Percentiles rank a stretch among this genome's conserved stretches.
Conservation (phyloP, 208 protist species). For the Histomonas meleagridis region DNA sequence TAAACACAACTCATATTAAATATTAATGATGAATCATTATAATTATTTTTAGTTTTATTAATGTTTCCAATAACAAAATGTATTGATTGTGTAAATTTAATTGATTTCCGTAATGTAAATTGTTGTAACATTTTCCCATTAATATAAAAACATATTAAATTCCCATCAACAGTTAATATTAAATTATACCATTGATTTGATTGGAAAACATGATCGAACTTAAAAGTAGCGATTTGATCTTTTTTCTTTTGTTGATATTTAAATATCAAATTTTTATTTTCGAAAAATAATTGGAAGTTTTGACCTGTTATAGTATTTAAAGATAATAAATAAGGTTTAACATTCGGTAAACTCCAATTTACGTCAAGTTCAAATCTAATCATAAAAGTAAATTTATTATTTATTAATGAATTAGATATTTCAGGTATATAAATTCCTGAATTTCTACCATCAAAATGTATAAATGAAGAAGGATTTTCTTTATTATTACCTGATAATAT, state of each 20-base stretch:
- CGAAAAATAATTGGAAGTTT: neutral
- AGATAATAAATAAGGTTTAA: neutral
- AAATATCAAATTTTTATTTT: neutral
- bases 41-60: too few relatives aligned
- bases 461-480: neutral
- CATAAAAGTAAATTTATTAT: neutral
- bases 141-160: neutral
- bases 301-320: neutral
- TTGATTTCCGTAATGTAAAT: neutral
- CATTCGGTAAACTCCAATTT: neutral
- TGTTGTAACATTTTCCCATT: neutral
- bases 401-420: neutral
- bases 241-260: neutral
- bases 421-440: neutral
- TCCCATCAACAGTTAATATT: neutral
- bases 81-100: neutral
- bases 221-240: neutral
- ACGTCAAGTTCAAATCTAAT: neutral
- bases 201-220: neutral
- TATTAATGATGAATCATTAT: neutral
- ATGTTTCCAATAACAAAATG: neutral
- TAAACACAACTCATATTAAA: neutral
- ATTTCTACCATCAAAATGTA: conserved; percentile 13
- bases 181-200: neutral
- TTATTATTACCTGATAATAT: neutral